Conservation (phyloP, 2,329 filamentous ascomycete genomes). For the Penicillium aurantiogriseum region DNA sequence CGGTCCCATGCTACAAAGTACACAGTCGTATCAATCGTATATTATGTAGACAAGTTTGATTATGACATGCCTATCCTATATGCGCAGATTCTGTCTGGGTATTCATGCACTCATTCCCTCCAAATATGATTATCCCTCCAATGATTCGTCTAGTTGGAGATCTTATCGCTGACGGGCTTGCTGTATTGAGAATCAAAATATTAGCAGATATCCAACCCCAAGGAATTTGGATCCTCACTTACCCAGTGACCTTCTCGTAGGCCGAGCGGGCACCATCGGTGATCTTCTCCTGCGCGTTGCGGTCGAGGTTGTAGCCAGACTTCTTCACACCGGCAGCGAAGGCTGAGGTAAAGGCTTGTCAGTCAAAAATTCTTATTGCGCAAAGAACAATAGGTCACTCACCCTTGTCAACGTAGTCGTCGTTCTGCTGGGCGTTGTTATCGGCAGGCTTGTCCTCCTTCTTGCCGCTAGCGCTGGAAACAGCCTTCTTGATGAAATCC, state of each 20-base stretch:
- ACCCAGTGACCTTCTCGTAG: slow-evolving; percentile 7
- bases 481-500: slow-evolving; percentile 8
- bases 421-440: slow-evolving; percentile 1
- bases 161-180: background rate
- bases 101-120: background rate
- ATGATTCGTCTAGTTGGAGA: slow-evolving; percentile 1
- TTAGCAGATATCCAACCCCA: background rate
- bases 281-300: slow-evolving; percentile 4
- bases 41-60: background rate
- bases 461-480: background rate
- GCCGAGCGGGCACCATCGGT: slow-evolving; percentile 4
- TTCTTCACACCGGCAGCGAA: slow-evolving; percentile 1
- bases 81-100: slow-evolving; percentile 1
- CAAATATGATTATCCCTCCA: background rate
- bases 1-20: background rate
- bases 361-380: background rate
- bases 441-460: background rate
- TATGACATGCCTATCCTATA: background rate
- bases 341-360: background rate
- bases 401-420: slow-evolving; percentile 9
- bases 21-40: background rate
- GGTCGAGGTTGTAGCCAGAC: slow-evolving; percentile 5
- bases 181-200: background rate
- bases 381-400: background rate
- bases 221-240: background rate